Conservation (phyloP, 495 filamentous ascomycete genomes). For the Penicillium angulare region DNA sequence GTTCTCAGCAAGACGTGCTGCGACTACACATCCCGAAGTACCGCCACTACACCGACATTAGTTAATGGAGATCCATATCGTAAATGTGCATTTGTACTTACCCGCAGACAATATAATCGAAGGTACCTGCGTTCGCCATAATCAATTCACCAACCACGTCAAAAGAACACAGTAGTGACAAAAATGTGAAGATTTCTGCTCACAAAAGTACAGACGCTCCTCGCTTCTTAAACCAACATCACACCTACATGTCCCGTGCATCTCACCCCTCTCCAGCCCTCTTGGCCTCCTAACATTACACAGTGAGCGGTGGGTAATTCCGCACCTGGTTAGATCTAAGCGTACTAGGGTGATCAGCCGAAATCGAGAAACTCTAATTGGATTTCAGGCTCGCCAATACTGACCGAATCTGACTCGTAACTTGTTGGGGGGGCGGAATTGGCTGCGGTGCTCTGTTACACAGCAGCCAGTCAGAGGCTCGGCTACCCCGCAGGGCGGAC, state of each 20-base stretch:
- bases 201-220: background rate
- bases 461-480: no score
- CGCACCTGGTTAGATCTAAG: background rate
- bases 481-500: no score
- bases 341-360: no score
- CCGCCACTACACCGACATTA: conserved; percentile 45
- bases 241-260: no score
- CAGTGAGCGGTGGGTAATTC: background rate
- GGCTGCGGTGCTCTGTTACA: no score
- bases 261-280: background rate
- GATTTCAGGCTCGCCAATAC: no score
- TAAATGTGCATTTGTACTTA: conserved; percentile 1
- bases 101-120: conserved; percentile 41
- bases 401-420: no score
- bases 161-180: background rate
- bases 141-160: background rate
- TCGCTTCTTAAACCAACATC: no score
- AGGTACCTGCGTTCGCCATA: conserved; percentile 17
- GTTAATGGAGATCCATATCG: background rate
- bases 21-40: conserved; percentile 59
- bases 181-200: background rate
- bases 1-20: conserved; percentile 60
- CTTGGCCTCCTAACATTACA: background rate
- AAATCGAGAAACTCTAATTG: no score
- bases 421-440: no score